phyloP scores from a whole-genome alignment of 2,329 filamentous ascomycete genomes.

The Ilyonectria sp. region DNA sequence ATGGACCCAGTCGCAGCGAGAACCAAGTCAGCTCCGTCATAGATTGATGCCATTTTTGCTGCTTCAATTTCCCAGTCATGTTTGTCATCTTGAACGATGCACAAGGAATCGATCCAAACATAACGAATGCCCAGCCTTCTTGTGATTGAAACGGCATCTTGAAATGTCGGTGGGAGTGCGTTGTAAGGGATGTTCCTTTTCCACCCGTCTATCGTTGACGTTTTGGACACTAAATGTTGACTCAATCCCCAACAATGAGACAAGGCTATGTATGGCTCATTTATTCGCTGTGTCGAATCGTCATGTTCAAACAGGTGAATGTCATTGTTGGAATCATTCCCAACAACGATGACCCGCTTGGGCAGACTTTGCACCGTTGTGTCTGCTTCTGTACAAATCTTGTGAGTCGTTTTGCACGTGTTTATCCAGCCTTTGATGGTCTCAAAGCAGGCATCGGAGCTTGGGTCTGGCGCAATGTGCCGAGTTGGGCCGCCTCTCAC shows the following conservation, averaged over 20 bases:
- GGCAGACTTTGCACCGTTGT: constrained; percentile 23
- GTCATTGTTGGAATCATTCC: constrained; percentile 31
- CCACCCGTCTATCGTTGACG: not conserved
- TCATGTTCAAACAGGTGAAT: constrained; percentile 38
- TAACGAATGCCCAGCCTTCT: constrained; percentile 42
- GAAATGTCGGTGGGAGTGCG: constrained; percentile 38
- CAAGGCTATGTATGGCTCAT: constrained; percentile 37
- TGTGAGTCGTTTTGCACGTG: constrained; percentile 32
- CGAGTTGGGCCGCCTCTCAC: constrained; percentile 31
- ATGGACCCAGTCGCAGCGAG: constrained; percentile 44
- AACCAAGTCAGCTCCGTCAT: constrained; percentile 43
- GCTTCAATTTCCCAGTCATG: constrained; percentile 47
- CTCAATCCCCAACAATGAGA: constrained; percentile 45
- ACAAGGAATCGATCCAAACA: constrained; percentile 48
- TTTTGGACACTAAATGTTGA: constrained; percentile 26
- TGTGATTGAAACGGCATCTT: constrained; percentile 37
- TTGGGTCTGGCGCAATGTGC: constrained; percentile 37
- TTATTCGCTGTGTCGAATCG: constrained; percentile 18
- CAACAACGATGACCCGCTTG: constrained; percentile 41
- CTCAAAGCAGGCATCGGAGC: constrained; percentile 26
- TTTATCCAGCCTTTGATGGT: constrained; percentile 39
- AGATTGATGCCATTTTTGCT: constrained; percentile 48
- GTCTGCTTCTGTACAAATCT: constrained; percentile 35
- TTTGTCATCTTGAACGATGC: constrained; percentile 47
- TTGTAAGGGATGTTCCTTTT: constrained; percentile 36